Evolutionary conservation across 2,329 filamentous ascomycete genomes (phyloP), one percentile per base, ranked within the genome.

Genomic region (Colletotrichum cordylinicola): DNA sequence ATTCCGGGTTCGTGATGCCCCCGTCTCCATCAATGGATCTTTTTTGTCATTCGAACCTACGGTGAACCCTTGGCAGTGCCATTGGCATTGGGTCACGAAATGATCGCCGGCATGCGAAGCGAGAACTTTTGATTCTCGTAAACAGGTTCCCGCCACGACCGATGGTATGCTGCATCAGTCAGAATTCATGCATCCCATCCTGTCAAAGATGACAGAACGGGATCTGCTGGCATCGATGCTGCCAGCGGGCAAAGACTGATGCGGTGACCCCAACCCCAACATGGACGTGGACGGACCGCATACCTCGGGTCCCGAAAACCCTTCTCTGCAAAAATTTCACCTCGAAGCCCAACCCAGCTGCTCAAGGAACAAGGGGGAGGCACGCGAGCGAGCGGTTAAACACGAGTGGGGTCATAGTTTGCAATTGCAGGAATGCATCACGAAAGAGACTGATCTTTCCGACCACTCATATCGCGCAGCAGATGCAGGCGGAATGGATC

Each of bases 11-110:
- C 60, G 37, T 31, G 33, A 74, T 69, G 70, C 67, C 37, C 4
- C 39, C 21, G 27, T 35, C 58, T 76, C 70, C 74, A 55, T 74
- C 70, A 37, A 74, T 76, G 74, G 58, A 76, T 76, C 48, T 60
- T 60, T 27, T 74, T 69, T 74, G 65, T 60, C 70, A 74, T 66
- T 16, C 43, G 61, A 60, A 64, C n/a, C 56, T 37, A 68, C 73
- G 64, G 35, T 56, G 35, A 67, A 31, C 33, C 21, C 70, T 75
- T 73, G 64, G 73, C 73, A 27, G 24, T 13, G 21, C 33, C 61
- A 56, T 39, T 64, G 31, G 43, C 29, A 52, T 66, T 65, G 65
- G 35, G 58, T 62, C 16, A n/a, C 43, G 55, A 65, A 71, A 18
- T 43, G 18, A n/a, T 29, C 31, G 24, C 21, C 31, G 35, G 35